Conservation (phyloP, 1,139 yeast species). For the Blastobotrys niveus region DNA sequence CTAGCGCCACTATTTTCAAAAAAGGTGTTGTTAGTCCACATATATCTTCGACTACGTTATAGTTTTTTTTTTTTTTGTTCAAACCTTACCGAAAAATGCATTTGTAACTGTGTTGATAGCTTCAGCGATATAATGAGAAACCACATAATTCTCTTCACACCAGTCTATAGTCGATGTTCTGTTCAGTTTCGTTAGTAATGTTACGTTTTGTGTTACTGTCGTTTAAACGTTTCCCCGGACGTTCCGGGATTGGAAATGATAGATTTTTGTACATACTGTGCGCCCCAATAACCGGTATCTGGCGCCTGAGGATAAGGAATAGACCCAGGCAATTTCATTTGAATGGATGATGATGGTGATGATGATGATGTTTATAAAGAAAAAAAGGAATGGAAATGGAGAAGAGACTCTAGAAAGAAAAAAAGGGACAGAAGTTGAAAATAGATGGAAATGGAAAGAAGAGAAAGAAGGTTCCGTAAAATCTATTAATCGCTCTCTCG, state of each 20-base stretch:
- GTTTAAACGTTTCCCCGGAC: neutral
- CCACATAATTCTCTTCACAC: slow-evolving; percentile 95
- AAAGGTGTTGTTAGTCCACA: neutral
- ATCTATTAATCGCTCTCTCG: too few species aligned
- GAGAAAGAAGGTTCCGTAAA: too few species aligned
- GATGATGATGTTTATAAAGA: neutral
- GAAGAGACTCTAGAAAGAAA: too few species aligned
- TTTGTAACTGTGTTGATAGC: slow-evolving; percentile 79
- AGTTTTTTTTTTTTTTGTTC: too few species aligned
- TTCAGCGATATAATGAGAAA: slow-evolving; percentile 82
- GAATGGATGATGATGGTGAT: neutral
- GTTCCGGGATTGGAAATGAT: neutral
- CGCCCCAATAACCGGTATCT: slow-evolving; percentile 32
- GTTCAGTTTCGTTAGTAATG: neutral
- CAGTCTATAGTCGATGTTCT: slow-evolving; percentile 74
- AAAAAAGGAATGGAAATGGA: slow-evolving; percentile 5
- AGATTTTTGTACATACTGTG: slow-evolving; percentile 22
- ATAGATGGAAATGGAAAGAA: too few species aligned
- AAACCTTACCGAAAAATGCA: slow-evolving; percentile 43
- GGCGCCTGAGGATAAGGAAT: slow-evolving; percentile 31
- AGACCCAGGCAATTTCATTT: slow-evolving; percentile 19
- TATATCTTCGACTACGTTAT: too few species aligned
- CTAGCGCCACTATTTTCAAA: slow-evolving; percentile 45
- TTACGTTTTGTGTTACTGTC: neutral
- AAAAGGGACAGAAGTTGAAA: too few species aligned